Conservation (phyloP, 768 basidiomycete species). For the Boletus sensibilis region DNA sequence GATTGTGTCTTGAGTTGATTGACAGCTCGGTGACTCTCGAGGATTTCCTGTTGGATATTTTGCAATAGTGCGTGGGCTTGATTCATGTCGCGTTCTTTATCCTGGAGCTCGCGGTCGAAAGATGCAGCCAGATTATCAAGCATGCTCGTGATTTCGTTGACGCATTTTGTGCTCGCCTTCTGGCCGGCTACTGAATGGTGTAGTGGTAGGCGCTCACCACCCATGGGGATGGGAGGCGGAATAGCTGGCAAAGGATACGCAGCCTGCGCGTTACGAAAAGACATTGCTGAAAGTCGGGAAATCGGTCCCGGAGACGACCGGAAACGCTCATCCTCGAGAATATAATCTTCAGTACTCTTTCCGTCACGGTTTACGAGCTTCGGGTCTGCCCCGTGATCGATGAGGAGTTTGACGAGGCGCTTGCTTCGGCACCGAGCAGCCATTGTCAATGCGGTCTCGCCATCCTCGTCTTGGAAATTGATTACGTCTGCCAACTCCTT, state of each 20-base stretch:
- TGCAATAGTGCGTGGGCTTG: constrained; percentile 85
- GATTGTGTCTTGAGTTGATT: constrained; percentile 67
- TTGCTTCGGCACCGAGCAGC: constrained; percentile 95
- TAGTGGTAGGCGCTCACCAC: constrained; percentile 67
- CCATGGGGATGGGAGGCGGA: constrained; percentile 42
- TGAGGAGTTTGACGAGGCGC: constrained; percentile 89
- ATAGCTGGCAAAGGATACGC: constrained; percentile 40
- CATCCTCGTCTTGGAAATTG: constrained; percentile 99
- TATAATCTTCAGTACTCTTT: constrained; percentile 98
- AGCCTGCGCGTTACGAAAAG: constrained; percentile 69
- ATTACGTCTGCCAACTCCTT: constrained; percentile 96
- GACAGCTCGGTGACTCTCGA: constrained; percentile 78
- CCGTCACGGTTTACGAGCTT: constrained; percentile 93
- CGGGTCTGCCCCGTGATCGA: constrained; percentile 95
- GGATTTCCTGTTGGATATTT: constrained; percentile 88
- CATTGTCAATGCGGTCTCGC: constrained; percentile 95
- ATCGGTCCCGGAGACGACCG: constrained; percentile 84
- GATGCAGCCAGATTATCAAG: constrained; percentile 84
- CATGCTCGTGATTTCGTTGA: constrained; percentile 82
- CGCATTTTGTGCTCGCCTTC: constrained; percentile 78
- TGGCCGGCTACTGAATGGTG: constrained; percentile 87
- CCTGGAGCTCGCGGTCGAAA: constrained; percentile 88
- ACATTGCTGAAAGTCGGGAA: constrained; percentile 64
- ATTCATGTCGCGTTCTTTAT: constrained; percentile 86
- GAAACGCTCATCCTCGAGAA: constrained; percentile 97